phyloP scores from a whole-genome alignment of 495 filamentous ascomycete genomes.

The Oleoguttula mirabilis region DNA sequence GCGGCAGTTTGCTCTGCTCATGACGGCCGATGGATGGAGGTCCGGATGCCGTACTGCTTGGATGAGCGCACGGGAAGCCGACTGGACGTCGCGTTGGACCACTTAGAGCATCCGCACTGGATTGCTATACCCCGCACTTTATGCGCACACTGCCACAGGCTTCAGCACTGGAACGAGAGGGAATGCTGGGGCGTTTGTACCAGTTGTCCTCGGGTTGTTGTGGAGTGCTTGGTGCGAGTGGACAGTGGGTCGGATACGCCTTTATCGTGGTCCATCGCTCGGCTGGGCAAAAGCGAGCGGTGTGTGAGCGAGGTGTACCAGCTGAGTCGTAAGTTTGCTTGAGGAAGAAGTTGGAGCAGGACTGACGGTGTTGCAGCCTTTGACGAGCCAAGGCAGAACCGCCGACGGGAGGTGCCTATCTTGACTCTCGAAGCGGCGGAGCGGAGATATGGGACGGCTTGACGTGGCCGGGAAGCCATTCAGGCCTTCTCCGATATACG shows the following conservation, averaged over 20 bases:
- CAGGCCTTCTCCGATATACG: too few relatives aligned
- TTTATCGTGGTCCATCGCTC: too few relatives aligned
- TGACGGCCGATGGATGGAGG: background rate
- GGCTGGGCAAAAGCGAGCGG: too few relatives aligned
- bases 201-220: background rate
- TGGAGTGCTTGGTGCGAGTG: too few relatives aligned
- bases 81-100: background rate
- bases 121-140: background rate
- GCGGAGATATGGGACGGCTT: too few relatives aligned
- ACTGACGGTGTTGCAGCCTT: too few relatives aligned
- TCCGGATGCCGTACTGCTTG: background rate
- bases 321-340: too few relatives aligned
- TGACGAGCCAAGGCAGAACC: too few relatives aligned
- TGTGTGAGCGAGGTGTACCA: too few relatives aligned
- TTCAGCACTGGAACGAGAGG: background rate
- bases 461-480: too few relatives aligned
- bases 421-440: background rate
- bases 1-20: background rate
- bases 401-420: background rate
- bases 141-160: background rate
- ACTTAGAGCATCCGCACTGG: background rate
- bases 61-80: background rate
- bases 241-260: too few relatives aligned
- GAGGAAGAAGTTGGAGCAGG: too few relatives aligned
- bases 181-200: background rate